A percentile compares a stretch with the other conserved stretches of the same genome.
Conservation (phyloP, 192 early-diverging fungal species). For the Haplosporangium gracile region DNA sequence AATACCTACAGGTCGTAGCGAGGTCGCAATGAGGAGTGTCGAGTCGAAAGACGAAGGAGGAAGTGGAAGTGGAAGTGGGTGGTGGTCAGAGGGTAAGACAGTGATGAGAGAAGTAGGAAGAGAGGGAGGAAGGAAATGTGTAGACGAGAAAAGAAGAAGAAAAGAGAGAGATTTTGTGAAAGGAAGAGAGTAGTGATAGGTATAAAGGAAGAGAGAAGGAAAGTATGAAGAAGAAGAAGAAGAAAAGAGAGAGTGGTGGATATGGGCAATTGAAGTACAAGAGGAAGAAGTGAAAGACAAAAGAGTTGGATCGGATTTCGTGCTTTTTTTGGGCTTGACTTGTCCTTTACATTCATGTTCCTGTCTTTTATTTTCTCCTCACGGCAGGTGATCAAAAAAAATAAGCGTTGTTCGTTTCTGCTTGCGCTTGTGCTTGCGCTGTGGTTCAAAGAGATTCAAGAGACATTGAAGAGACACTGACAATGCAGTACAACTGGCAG, state of each 20-base stretch:
- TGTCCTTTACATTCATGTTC: background rate
- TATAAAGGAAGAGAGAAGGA: background rate
- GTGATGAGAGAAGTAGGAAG: background rate
- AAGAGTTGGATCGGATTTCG: slow-evolving; percentile 1
- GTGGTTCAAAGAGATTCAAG: background rate
- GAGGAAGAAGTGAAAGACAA: background rate
- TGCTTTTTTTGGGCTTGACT: background rate
- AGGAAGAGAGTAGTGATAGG: background rate
- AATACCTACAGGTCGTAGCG: too few species aligned
- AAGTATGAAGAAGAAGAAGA: background rate
- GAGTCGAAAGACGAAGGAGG: background rate
- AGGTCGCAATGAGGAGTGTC: too few species aligned
- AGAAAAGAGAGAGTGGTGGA: background rate
- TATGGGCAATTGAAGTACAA: background rate
- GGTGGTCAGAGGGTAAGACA: background rate
- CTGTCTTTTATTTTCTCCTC: background rate
- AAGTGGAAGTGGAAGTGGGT: background rate
- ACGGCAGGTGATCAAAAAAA: background rate
- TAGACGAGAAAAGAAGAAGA: background rate
- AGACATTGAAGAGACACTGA: background rate
- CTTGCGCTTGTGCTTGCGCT: too few species aligned
- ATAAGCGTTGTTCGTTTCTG: too few species aligned
- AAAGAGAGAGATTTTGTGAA: background rate
- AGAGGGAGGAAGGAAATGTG: background rate
- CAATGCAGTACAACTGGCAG: too few species aligned